Conservation (phyloP, 106 monocot genomes). For the Dendrobium nobile region DNA sequence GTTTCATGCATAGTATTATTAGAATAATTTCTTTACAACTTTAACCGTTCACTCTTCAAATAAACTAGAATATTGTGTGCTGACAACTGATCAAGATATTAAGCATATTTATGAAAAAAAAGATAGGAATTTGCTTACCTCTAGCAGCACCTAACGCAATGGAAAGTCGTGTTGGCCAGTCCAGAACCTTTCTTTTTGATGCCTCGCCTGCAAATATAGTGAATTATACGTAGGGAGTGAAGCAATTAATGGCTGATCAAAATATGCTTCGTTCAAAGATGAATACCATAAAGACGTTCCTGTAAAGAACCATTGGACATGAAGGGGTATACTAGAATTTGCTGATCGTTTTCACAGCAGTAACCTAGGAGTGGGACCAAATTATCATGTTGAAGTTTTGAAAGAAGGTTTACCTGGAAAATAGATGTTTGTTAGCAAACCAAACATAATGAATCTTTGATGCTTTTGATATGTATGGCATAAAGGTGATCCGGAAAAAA, state of each 20-base stretch:
- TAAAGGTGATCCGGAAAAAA: not conserved
- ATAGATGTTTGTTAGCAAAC: not conserved
- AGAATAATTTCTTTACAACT: not conserved
- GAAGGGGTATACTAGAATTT: slow-evolving; percentile 60
- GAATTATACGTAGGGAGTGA: not conserved
- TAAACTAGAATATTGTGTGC: not conserved
- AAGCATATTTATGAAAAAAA: not conserved
- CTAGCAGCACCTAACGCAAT: slow-evolving; percentile 55
- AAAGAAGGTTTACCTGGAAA: slow-evolving; percentile 49
- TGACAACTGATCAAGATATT: not conserved
- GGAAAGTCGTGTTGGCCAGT: slow-evolving; percentile 62
- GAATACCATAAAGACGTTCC: slow-evolving; percentile 55
- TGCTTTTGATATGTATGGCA: not conserved
- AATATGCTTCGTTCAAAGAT: not conserved
- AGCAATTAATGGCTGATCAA: not conserved
- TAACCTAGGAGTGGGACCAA: slow-evolving; percentile 64
- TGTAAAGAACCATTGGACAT: slow-evolving; percentile 70
- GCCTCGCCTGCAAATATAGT: slow-evolving; percentile 35
- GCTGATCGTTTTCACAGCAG: slow-evolving; percentile 64
- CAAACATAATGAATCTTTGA: not conserved
- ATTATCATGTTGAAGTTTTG: slow-evolving; percentile 48
- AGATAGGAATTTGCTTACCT: slow-evolving; percentile 25
- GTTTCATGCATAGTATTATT: not conserved
- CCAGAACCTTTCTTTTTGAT: slow-evolving; percentile 55
- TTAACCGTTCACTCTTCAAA: not conserved